These are phyloP conservation scores for Pittosporum tobira DNA, from an alignment of 129 eudicot genomes.

Conservation along the genomic window DNA sequence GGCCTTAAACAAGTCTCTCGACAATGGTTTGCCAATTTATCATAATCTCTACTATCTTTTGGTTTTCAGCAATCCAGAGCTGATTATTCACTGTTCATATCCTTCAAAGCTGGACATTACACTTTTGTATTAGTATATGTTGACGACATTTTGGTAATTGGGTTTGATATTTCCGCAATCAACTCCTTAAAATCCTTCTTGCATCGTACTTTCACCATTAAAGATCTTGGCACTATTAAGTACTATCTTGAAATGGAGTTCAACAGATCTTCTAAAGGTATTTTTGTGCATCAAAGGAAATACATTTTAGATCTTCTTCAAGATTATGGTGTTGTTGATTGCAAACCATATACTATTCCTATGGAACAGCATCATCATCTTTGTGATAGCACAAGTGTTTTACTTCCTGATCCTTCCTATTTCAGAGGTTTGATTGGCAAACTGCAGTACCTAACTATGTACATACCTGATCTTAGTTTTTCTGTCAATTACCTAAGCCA, in stretches of 20 bases:
- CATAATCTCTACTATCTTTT: not conserved
- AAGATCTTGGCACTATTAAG: not conserved
- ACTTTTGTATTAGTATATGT: not conserved
- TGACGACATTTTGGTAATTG: not conserved
- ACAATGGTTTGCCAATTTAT: conserved; percentile 8
- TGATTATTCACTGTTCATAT: conserved; percentile 3
- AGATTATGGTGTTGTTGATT: not conserved
- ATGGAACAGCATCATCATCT: not conserved
- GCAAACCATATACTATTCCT: not conserved
- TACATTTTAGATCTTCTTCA: not conserved
- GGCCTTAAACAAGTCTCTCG: not conserved
- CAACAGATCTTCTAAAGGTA: not conserved
- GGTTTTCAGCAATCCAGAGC: not conserved
- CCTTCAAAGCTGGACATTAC: not conserved
- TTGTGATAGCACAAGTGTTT: not conserved
- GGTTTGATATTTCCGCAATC: not conserved
- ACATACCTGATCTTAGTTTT: not conserved
- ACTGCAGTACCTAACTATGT: not conserved
- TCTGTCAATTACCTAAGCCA: not conserved
- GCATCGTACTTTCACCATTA: not conserved
- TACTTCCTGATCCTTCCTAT: not conserved
- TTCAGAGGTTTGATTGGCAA: not conserved
- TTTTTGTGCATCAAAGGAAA: not conserved
- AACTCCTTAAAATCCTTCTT: not conserved
- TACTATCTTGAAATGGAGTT: conserved; percentile 1